phyloP scores from a whole-genome alignment of 805 yeast genomes.

The Saccharomycopsis sp. region DNA sequence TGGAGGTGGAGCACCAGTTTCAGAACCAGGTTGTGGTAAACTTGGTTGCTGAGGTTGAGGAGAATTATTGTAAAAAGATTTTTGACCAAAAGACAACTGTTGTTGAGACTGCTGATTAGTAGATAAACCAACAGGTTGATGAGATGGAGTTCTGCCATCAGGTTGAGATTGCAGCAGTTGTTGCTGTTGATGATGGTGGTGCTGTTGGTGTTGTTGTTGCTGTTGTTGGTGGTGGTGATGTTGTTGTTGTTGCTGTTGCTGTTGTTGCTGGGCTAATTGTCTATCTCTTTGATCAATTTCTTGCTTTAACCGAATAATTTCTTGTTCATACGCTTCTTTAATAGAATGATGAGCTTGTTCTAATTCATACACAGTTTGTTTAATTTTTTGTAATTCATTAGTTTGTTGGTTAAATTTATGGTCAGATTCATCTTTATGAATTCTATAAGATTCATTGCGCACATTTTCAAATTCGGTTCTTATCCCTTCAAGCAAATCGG shows the following conservation, averaged over 20 bases:
- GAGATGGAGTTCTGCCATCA: slow-evolving; percentile 22
- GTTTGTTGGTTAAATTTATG: slow-evolving; percentile 85
- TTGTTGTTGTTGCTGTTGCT: slow-evolving; percentile 33
- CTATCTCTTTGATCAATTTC: slow-evolving; percentile 81
- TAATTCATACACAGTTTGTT: slow-evolving; percentile 89
- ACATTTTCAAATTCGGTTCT: slow-evolving; percentile 86
- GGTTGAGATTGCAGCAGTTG: slow-evolving; percentile 14
- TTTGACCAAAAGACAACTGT: too few species aligned
- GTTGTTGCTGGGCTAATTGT: slow-evolving; percentile 38
- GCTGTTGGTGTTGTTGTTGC: slow-evolving; percentile 23
- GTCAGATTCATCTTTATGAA: slow-evolving; percentile 91
- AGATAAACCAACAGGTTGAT: neutral
- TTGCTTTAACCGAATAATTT: slow-evolving; percentile 74
- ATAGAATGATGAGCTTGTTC: slow-evolving; percentile 91
- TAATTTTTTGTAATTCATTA: slow-evolving; percentile 86
- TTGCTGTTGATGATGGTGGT: neutral
- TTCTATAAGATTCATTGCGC: slow-evolving; percentile 78
- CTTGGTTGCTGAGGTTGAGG: slow-evolving; percentile 20
- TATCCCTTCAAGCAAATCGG: slow-evolving; percentile 84
- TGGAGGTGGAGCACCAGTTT: slow-evolving; percentile 5
- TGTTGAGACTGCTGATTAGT: slow-evolving; percentile 1
- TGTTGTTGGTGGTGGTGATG: slow-evolving; percentile 23
- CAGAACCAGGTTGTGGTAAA: slow-evolving; percentile 18
- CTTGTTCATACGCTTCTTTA: slow-evolving; percentile 94
- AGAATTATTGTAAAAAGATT: too few species aligned